Base-by-base conservation (phyloP, 441 rosid genomes). In the Populus hybrid region DNA sequence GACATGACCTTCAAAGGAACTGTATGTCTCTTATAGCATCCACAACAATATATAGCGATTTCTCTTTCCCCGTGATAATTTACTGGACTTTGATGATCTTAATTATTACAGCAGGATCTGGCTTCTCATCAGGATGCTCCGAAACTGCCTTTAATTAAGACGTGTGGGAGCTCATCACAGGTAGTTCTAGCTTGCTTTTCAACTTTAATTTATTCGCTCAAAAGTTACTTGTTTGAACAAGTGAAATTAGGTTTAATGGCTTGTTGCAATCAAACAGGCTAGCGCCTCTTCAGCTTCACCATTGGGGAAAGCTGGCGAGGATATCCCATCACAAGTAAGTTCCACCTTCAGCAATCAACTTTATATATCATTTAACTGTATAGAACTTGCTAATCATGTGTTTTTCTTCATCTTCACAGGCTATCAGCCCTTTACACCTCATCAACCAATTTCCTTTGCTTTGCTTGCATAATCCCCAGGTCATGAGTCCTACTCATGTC, bases 1-100 rank as follows among this genome's bases (percentile, higher is more conserved):
- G 94, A 93, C 77, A 79, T 88, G 79, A 77, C 85, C 28, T 69
- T 85, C 35, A 66, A 79, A 50, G 84, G 85, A 70, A 40, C 38
- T 16, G 86, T 85, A 81, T 0, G 77, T 21, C 20, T 67, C 66
- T n/a, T 20, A 65, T 10, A 10, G 14, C 11, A 20, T 23, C 8
- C 68, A 24, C 2, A 5, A 9, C 8, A 23, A 21, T 67, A 67
- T 28, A 4, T 23, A 12, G 50, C 50, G 1, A 40, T 40, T 40
- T 40, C 18, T 6, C 8, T 67, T 28, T 28, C 16, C 26, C 34
- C 1, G 18, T 34, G 57, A 21, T 5, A 8, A 53, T 50, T 2
- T 28, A 2, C n/a, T 0, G 1, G 6, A 26, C 53, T 42, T 10
- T 66, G 59, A 14, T 71, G 57, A 23, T 64, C 28, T 74, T 28